These are phyloP conservation scores for Fusarium circinatum DNA, from an alignment of 2,329 filamentous ascomycete genomes.

Conservation along the genomic window DNA sequence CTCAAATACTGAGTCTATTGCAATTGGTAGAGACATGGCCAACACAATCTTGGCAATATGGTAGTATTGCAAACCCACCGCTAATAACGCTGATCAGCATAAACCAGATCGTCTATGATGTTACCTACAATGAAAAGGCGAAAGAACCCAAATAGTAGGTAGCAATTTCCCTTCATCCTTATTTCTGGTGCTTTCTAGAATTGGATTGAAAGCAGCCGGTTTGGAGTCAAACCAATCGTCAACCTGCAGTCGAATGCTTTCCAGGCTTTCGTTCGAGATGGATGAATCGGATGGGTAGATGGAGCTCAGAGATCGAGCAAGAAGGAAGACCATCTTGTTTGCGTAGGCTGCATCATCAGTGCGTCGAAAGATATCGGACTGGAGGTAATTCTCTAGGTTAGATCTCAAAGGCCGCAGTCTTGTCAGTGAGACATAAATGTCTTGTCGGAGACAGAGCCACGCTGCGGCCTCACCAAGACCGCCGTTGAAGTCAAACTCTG, in stretches of 20 bases:
- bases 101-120: fast-evolving
- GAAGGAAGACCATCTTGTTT: neutral
- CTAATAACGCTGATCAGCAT: neutral
- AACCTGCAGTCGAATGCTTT: neutral
- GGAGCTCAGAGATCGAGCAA: neutral
- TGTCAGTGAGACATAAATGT: neutral
- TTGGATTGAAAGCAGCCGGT: neutral
- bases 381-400: neutral
- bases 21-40: neutral
- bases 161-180: neutral
- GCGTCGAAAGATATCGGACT: neutral
- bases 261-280: neutral
- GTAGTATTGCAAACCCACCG: neutral
- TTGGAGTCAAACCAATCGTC: neutral
- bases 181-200: neutral
- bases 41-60: neutral
- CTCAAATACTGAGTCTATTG: neutral
- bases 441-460: neutral
- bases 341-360: neutral
- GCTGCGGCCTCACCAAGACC: neutral
- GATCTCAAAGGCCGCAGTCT: neutral
- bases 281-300: neutral
- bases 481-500: neutral
- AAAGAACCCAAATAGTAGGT: neutral
- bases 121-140: neutral